Evolutionary conservation across 2,329 filamentous ascomycete genomes (phyloP).

Genomic region (Lasiodiplodia sp.): DNA sequence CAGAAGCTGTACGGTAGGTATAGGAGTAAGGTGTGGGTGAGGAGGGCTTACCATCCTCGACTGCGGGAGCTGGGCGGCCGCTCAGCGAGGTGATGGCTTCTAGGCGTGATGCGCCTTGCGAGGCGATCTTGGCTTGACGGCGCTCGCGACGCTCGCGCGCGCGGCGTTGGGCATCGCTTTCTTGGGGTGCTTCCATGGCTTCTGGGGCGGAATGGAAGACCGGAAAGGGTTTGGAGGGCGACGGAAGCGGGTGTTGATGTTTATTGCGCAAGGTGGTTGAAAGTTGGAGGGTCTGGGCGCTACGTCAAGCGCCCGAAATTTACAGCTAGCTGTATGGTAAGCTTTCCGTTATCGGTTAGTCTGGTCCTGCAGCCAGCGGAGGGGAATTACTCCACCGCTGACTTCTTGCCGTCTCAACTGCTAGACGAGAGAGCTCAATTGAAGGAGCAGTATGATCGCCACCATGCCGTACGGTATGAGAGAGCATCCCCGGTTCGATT

Average conservation of each 20-base stretch:
- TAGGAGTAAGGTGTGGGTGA: too few relatives aligned
- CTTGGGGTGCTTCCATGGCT: constrained; percentile 32
- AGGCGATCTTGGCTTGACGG: constrained; percentile 78
- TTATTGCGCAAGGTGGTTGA: constrained; percentile 19
- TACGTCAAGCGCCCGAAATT: constrained; percentile 19
- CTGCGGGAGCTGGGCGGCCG: constrained; percentile 56
- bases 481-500: too few relatives aligned
- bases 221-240: background rate
- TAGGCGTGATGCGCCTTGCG: constrained; percentile 72
- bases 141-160: constrained; percentile 79
- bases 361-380: background rate
- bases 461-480: too few relatives aligned
- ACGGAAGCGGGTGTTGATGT: background rate
- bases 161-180: constrained; percentile 60
- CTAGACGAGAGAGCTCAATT: too few relatives aligned
- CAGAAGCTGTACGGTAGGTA: background rate
- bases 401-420: too few relatives aligned
- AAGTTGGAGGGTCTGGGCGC: background rate
- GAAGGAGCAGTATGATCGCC: too few relatives aligned
- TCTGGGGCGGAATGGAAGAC: background rate
- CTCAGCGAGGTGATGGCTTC: constrained; percentile 77
- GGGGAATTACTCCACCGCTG: too few relatives aligned
- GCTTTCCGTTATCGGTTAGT: background rate
- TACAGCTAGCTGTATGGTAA: background rate
- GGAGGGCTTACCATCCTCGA: constrained; percentile 48